Evolutionary conservation across 2,329 filamentous ascomycete species (phyloP).

Genomic region (Calonectria pauciramosa): DNA sequence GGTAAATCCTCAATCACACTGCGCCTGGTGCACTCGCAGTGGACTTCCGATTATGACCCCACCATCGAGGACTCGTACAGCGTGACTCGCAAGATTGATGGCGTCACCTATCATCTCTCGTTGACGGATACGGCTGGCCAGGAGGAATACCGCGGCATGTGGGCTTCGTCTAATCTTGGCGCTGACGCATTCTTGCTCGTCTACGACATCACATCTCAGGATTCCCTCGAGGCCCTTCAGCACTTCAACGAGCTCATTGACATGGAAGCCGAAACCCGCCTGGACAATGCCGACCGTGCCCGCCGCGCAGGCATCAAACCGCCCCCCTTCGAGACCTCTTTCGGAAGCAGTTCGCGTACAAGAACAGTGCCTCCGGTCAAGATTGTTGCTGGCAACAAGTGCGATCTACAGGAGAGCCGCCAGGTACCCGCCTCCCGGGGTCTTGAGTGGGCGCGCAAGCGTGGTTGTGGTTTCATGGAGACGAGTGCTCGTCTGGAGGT

Average conservation of each 20-base stretch:
- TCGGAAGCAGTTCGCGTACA: constrained; percentile 52
- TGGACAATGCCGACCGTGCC: constrained; percentile 72
- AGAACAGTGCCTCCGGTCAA: constrained; percentile 80
- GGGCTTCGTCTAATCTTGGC: constrained; percentile 82
- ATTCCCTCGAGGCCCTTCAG: constrained; percentile 78
- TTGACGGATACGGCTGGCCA: constrained; percentile 91
- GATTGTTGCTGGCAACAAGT: constrained; percentile 90
- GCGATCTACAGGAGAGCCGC: constrained; percentile 79
- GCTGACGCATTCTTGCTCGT: constrained; percentile 89
- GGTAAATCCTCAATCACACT: constrained; percentile 89
- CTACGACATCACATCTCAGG: constrained; percentile 84
- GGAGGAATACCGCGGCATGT: constrained; percentile 90
- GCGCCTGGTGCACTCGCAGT: constrained; percentile 84
- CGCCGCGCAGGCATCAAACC: constrained; percentile 57
- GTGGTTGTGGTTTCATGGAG: constrained; percentile 90
- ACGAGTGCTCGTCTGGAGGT: constrained; percentile 87
- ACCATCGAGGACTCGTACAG: constrained; percentile 89
- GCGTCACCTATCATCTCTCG: constrained; percentile 82
- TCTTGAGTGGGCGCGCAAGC: constrained; percentile 80
- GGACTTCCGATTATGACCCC: constrained; percentile 87
- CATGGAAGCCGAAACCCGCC: constrained; percentile 80
- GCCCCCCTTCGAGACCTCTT: constrained; percentile 44
- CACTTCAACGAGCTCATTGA: constrained; percentile 89
- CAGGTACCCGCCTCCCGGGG: constrained; percentile 79
- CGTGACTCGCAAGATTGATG: constrained; percentile 84